Evolutionary conservation across 352 stramenopile species (phyloP), one percentile per base, ranked within the genome.

Genomic region (Phytophthora agathidicida): DNA sequence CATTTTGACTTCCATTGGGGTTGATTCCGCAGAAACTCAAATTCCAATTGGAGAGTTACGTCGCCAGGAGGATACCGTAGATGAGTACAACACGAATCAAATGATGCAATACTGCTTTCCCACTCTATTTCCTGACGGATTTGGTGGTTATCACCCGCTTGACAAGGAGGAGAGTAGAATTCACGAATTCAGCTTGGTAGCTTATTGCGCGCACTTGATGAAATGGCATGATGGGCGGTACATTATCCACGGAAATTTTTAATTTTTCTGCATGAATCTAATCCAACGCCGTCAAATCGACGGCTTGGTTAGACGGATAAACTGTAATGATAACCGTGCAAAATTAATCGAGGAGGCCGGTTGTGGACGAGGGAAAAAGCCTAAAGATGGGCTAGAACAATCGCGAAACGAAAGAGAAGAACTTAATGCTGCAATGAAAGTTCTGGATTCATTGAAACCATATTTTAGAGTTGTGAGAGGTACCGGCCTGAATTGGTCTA

Each of bases 251-350:
- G 3, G 56, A 20, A 68, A 56, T 2, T 73, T 73, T 43, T 68
- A 73, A 20, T 68, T 73, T 16, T 62, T 62, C 19, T 73, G 55
- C 11, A 27, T 71, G 32, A 64, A 63, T 20, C 9, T 73, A 10
- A 68, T 72, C 32, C 63, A 72, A 16, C n/a, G 63, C 0, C 39
- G 63, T 0, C 56, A 72, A 46, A 46, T 68, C 5, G 58, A 73
- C 20, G 65, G 65, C 5, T 17, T 71, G 2, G 47, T 54, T 7
- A 16, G 55, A 20, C 39, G 53, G 13, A 20, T 64, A 11, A 19
- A 13, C 32, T 2, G 13, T n/a, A 47, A 5, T 23, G 43, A 50
- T 8, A 50, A 5, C 28, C 27, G 43, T 39, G 8, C 27, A 6
- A 8, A 14, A 28, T 27, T 11, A 30, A 28, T 30, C 4, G 19